Base-by-base conservation (phyloP, 768 basidiomycete species). In the Lactarius quietus region DNA sequence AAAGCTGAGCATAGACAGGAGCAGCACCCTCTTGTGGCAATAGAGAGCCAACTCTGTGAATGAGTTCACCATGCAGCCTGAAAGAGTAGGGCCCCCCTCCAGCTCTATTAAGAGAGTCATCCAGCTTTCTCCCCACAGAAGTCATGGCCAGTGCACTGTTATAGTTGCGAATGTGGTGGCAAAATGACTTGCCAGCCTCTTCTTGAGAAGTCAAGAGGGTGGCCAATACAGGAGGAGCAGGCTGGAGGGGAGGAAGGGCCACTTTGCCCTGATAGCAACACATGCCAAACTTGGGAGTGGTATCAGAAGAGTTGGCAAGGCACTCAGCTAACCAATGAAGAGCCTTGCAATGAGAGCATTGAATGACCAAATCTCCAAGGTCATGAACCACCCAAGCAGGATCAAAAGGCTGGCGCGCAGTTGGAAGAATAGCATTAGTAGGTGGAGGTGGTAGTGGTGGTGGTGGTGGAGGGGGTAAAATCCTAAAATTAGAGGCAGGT, bases 1-100 rank as follows among this genome's bases (percentile, higher is more conserved):
- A 62, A 1, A 62, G 55, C 33, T 57, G 55, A 1, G 61, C n/a
- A 57, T 43, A 62, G 6, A 48, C 14, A 56, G 41, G 61, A 18
- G 39, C 15, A 26, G 7, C 0, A 3, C 33, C 45, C n/a, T 41
- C 39, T 15, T 10, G 14, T 18, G 52, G 61, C 1, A 54, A 39
- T 7, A 61, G 36, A 6, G 52, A 53, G 2, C 60, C 60, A 53
- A 26, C 12, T 10, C 26, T 29, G 9, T 61, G 60, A 3, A 20
- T 31, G 1, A 61, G 51, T 20, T 39, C 52, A n/a, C 60, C 52
- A 54, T 53, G 54, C 3, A 56, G 29, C 41, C 31, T 62, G 10
- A 56, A 60, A 7, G 23, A 3, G 12, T 29, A 61, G n/a, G 59
- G 59, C 1, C 48, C 59, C 6, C 26, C 23, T 12, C 59, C 48